Evolutionary conservation across 2,329 filamentous ascomycete species (phyloP), one percentile per base, ranked within the genome.

Genomic region (Cladosporium phlei): DNA sequence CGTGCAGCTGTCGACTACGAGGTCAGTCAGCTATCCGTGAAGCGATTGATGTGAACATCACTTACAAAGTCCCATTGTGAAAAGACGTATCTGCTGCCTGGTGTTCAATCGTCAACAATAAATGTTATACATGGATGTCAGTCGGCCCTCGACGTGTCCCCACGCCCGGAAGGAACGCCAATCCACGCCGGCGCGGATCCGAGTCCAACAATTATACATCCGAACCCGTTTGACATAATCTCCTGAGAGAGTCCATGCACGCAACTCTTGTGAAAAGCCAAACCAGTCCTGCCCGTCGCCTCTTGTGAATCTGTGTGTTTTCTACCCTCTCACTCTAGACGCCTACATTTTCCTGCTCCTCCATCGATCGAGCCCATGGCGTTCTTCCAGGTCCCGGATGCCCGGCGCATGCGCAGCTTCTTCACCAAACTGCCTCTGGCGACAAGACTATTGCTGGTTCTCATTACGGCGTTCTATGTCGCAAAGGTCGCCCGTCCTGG

Each of bases 391-490:
- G 73, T 77, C 48, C 83, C 94, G 68, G 90, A 83, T 68, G 80
- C 84, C 24, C 67, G 77, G 51, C 82, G 88, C 56, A 76, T 89
- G 58, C 84, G 88, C 55, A 87, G 86, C 7, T 96, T 95, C 65
- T 61, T 95, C 55, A 74, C 87, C 50, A 83, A 89, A 38, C 75
- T 97, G n/a, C 91, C 93, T 27, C 74, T 97, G 1, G 89, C 93
- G 64, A 96, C 93, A 20, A 81, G 90, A 40, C 66, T 77, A 14
- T 77, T 89, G 11, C 65, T 89, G 16, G 60, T 82, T 3, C 68
- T 83, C 34, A 86, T 95, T 48, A 60, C 85, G 24, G 69, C 73
- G 10, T 76, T 88, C 52, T 94, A 85, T 80, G 58, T 88, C 27
- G 72, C 83, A 5, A 77, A 83, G 34, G 65, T 90, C 29, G 83